Evolutionary conservation across 495 filamentous ascomycete genomes (phyloP), one percentile per base, ranked within the genome.

Genomic region (Xanthoparmelia taractica): DNA sequence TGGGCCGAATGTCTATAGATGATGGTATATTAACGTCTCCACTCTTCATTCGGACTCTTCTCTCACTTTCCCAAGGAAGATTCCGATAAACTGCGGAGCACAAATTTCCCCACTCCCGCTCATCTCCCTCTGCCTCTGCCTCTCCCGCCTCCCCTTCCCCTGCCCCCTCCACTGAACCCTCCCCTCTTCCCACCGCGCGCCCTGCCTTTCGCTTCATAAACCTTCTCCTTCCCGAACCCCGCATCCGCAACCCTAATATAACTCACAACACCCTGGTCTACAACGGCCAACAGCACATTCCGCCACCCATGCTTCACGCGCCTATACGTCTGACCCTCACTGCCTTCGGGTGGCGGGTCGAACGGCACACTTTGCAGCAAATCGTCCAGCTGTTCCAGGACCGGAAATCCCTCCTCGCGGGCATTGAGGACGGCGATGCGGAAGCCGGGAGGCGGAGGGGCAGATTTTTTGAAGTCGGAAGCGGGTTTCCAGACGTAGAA

Each of bases 221-320:
- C 58, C 74, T 74, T 82, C 74, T 95, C 92, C 64, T 83, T 84
- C 31, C 80, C 86, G 74, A 97, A 96, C 17, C 82, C 87, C 15
- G 85, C 85, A 75, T 97, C 92, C 11, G 79, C 85, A 59, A 96
- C 75, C 41, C 88, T 81, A 57, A 96, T 73, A 71, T 90, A 98
- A 70, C 92, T 97, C 37, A 91, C 87, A 36, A 98, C 79, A 0
- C 94, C 94, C 61, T 90, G 81, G 70, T 97, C 94, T 12, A 96
- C 90, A 8, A 97, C 83, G 0, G 92, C 94, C 23, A 98, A 68
- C 57, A 96, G 76, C 10, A 91, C 90, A 72, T 89, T 91, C 63
- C 91, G 81, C 70, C 89, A 87, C 17, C 91, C 94, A 61, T 96
- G 85, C 69, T 88, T 92, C 63, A 97, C 72, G n/a, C 87, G 80